phyloP scores from a whole-genome alignment of 2,329 filamentous ascomycete genomes.

The Sporothrix globosa region DNA sequence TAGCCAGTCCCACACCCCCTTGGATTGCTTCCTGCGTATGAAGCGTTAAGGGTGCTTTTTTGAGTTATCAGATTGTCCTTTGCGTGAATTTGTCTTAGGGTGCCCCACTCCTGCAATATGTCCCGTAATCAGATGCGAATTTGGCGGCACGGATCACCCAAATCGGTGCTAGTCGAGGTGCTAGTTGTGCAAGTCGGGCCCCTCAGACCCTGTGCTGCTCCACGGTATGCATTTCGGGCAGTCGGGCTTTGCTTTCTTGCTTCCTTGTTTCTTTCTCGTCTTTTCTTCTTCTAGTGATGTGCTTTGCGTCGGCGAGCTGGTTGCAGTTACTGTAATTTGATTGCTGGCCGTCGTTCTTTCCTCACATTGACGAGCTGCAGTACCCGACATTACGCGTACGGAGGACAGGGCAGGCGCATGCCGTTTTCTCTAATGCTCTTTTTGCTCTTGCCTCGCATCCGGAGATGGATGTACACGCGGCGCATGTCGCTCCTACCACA shows the following conservation, averaged over 20 bases:
- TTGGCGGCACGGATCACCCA: conserved; percentile 11
- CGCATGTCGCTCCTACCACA: background rate
- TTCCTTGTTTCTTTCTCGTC: background rate
- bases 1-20: background rate
- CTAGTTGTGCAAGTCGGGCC: background rate
- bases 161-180: conserved; percentile 1
- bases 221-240: too few species aligned
- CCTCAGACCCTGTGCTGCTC: background rate
- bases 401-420: too few species aligned
- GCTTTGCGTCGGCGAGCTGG: background rate
- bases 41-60: too few species aligned
- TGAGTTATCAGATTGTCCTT: conserved; percentile 28
- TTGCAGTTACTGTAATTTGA: background rate
- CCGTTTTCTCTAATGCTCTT: background rate
- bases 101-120: background rate
- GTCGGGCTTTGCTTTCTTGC: background rate
- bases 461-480: background rate
- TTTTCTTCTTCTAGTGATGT: background rate
- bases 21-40: too few species aligned
- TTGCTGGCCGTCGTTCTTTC: background rate
- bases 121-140: conserved; percentile 31
- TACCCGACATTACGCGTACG: background rate
- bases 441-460: background rate
- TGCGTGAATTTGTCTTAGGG: background rate
- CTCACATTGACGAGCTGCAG: background rate